Percentiles rank a stretch among this genome's conserved stretches.
phyloP scores from a whole-genome alignment of 352 stramenopile species.

The Globisporangium solare region DNA sequence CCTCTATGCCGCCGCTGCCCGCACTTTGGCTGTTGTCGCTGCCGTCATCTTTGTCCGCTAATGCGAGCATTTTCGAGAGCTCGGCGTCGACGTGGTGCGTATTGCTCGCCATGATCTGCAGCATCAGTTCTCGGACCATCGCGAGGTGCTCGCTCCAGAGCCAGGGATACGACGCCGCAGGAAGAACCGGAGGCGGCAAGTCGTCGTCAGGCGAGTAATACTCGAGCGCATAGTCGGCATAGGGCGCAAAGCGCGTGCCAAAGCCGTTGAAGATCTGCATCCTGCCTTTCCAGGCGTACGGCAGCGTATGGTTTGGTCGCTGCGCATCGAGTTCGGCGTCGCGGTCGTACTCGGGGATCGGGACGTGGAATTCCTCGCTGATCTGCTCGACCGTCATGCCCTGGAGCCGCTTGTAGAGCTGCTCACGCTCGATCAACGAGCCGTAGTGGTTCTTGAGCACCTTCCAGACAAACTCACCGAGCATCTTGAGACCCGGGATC shows the following conservation, averaged over 20 bases:
- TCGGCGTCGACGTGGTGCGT: conserved; percentile 2
- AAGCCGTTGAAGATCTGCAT: conserved; percentile 13
- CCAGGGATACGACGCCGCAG: conserved; percentile 45
- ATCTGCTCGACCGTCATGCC: conserved; percentile 39
- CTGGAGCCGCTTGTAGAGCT: conserved; percentile 20
- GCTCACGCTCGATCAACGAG: conserved; percentile 32
- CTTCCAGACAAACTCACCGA: conserved; percentile 23
- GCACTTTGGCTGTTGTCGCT: neutral
- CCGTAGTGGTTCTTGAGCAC: conserved; percentile 34
- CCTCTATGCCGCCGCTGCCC: neutral
- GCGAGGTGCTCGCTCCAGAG: conserved; percentile 29
- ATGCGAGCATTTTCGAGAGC: conserved; percentile 1
- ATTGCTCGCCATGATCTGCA: conserved; percentile 23
- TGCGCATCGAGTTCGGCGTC: conserved; percentile 13
- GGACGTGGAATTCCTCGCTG: conserved; percentile 31
- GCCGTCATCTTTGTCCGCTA: neutral
- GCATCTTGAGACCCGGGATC: conserved; percentile 30
- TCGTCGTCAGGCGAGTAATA: conserved; percentile 42
- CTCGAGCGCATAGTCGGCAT: conserved; percentile 30
- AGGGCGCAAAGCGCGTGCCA: conserved; percentile 30
- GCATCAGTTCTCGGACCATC: conserved; percentile 18
- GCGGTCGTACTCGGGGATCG: conserved; percentile 18
- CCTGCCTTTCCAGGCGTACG: conserved; percentile 23
- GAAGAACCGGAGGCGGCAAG: conserved; percentile 28
- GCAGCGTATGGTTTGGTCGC: conserved; percentile 25